Evolutionary conservation across 441 rosid genomes (phyloP).

Genomic region (Populus hybrid): DNA sequence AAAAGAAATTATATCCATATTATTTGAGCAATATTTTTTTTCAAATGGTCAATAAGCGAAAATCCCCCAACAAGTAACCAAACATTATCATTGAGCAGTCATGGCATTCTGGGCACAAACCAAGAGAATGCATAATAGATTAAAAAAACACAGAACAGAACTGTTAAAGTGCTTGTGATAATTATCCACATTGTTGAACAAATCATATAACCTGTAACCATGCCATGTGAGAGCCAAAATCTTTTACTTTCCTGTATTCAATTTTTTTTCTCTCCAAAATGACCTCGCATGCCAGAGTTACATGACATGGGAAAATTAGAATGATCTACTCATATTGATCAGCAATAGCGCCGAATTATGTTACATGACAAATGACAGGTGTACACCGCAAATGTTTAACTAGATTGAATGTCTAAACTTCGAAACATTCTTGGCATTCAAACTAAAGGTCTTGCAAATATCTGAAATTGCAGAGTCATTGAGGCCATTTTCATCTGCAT

Average conservation of each 20-base stretch:
- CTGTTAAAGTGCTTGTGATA: background rate
- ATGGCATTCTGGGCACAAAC: no score
- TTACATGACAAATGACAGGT: conserved; percentile 3
- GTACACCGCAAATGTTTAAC: conserved; percentile 4
- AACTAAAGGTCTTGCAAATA: conserved; percentile 55
- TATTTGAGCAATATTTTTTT: no score
- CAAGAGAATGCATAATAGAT: no score
- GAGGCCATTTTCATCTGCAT: conserved; percentile 39
- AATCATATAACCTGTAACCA: background rate
- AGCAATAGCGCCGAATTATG: background rate
- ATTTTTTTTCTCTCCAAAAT: background rate
- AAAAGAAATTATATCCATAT: no score
- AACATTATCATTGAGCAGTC: no score
- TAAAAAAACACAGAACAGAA: background rate
- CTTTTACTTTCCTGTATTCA: background rate
- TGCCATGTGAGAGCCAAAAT: background rate
- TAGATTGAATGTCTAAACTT: conserved; percentile 51
- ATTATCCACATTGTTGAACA: background rate
- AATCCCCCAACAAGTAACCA: no score
- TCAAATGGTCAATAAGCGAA: no score
- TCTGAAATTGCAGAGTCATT: conserved; percentile 36
- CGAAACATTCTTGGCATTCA: conserved; percentile 51
- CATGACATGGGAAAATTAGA: background rate
- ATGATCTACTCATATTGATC: background rate
- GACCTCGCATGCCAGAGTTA: background rate